These are phyloP conservation scores for Fagus sylvatica DNA, from an alignment of 306 rosid species.

Conservation along the genomic window DNA sequence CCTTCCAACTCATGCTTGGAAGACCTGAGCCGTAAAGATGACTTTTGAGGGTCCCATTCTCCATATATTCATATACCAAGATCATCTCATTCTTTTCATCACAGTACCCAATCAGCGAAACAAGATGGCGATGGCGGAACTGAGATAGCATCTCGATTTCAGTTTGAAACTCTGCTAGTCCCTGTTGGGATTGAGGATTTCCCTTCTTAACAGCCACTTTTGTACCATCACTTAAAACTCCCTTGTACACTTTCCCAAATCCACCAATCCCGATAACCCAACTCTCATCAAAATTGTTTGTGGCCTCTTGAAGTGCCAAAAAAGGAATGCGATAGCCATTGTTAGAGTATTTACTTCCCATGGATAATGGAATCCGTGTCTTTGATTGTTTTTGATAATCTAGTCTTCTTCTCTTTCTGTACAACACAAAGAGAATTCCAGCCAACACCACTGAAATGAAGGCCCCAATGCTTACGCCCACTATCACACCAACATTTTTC, in stretches of 20 bases:
- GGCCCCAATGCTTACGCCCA: slow-evolving; percentile 58
- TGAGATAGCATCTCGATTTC: slow-evolving; percentile 90
- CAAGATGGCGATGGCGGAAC: slow-evolving; percentile 92
- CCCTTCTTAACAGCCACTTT: slow-evolving; percentile 94
- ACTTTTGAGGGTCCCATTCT: slow-evolving; percentile 82
- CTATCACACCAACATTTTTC: slow-evolving; percentile 48
- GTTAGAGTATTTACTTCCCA: slow-evolving; percentile 80
- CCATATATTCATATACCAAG: slow-evolving; percentile 88
- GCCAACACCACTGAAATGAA: slow-evolving; percentile 46
- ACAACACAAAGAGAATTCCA: slow-evolving; percentile 39
- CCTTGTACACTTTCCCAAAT: slow-evolving; percentile 85
- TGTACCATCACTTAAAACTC: slow-evolving; percentile 66
- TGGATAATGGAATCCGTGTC: slow-evolving; percentile 73
- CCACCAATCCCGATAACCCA: slow-evolving; percentile 86
- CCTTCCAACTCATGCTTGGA: slow-evolving; percentile 80
- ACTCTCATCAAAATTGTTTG: slow-evolving; percentile 76
- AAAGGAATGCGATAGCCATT: slow-evolving; percentile 64
- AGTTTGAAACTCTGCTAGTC: slow-evolving; percentile 77
- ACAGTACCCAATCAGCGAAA: slow-evolving; percentile 85
- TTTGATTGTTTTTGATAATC: slow-evolving; percentile 55
- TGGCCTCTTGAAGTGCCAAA: slow-evolving; percentile 66
- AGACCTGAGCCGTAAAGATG: slow-evolving; percentile 77
- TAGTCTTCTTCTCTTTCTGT: slow-evolving; percentile 52
- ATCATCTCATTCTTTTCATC: slow-evolving; percentile 92
- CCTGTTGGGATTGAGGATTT: slow-evolving; percentile 81